Percentiles rank a stretch among this genome's conserved stretches.
These are phyloP conservation scores for Penicillium sp. DNA, from an alignment of 2,329 filamentous ascomycete species.

Conservation along the genomic window DNA sequence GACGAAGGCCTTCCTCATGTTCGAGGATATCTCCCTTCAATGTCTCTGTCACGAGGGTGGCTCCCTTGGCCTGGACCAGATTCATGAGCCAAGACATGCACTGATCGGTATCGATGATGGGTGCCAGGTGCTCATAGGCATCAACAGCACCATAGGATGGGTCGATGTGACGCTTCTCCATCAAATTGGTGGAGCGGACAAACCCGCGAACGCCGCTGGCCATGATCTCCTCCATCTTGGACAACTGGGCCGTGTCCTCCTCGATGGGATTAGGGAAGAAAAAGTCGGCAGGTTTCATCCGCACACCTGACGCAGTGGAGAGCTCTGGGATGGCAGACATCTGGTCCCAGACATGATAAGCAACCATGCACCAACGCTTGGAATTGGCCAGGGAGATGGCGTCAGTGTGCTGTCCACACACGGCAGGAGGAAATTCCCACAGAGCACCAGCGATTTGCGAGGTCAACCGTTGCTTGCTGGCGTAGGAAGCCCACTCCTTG, in stretches of 20 bases:
- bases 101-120: conserved; percentile 49
- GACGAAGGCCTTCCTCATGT: background rate
- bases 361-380: conserved; percentile 25
- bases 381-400: conserved; percentile 20
- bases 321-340: background rate
- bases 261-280: background rate
- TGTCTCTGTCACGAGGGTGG: conserved; percentile 26
- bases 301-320: background rate
- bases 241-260: background rate
- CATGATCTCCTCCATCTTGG: background rate
- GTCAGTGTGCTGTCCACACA: conserved; percentile 33
- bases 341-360: conserved; percentile 4
- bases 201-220: background rate
- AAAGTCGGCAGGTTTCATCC: background rate
- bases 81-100: conserved; percentile 46
- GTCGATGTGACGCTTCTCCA: conserved; percentile 18
- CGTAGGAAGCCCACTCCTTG: conserved; percentile 42
- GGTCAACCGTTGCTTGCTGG: conserved; percentile 41
- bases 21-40: background rate
- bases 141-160: conserved; percentile 29
- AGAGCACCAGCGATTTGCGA: conserved; percentile 51
- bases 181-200: background rate
- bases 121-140: conserved; percentile 48
- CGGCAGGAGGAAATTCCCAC: conserved; percentile 49
- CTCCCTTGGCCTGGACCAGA: conserved; percentile 46